phyloP scores from a whole-genome alignment of 2,329 filamentous ascomycete genomes.

The Penicillium sp. region DNA sequence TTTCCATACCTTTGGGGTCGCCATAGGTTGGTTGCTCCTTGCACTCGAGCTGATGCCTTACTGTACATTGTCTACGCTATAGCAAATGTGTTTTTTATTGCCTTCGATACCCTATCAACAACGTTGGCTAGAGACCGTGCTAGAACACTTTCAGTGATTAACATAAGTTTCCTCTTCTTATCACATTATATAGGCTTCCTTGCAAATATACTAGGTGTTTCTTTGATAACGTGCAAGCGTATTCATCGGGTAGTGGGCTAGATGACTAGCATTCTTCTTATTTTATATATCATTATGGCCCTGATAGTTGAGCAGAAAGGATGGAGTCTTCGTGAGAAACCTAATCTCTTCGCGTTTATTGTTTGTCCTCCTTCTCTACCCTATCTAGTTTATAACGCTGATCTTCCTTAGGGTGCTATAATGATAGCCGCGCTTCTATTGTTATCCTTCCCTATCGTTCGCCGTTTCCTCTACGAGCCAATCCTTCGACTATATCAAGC shows the following conservation, averaged over 20 bases:
- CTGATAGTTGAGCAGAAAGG: conserved; percentile 2
- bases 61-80: conserved; percentile 3
- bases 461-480: conserved; percentile 6
- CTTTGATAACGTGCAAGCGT: conserved; percentile 7
- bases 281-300: conserved; percentile 5
- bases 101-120: conserved; percentile 4
- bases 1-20: conserved; percentile 10
- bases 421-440: conserved; percentile 5
- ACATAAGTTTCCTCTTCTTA: conserved; percentile 13
- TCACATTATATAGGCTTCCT: conserved; percentile 9
- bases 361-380: conserved; percentile 3
- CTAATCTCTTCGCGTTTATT: conserved; percentile 10
- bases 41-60: conserved; percentile 9
- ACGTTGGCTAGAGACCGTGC: conserved; percentile 6
- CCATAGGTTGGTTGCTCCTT: conserved; percentile 8
- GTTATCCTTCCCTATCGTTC: conserved; percentile 6
- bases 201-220: conserved; percentile 5
- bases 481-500: conserved; percentile 15
- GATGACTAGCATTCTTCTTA: conserved; percentile 1
- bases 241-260: conserved; percentile 11
- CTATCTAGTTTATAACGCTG: not conserved
- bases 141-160: conserved; percentile 9
- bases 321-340: conserved; percentile 4
- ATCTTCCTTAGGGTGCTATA: conserved; percentile 6
- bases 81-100: conserved; percentile 9